Percentiles rank a stretch among this genome's conserved stretches.
Conservation (phyloP, 768 basidiomycete genomes). For the Mycena indigotica region DNA sequence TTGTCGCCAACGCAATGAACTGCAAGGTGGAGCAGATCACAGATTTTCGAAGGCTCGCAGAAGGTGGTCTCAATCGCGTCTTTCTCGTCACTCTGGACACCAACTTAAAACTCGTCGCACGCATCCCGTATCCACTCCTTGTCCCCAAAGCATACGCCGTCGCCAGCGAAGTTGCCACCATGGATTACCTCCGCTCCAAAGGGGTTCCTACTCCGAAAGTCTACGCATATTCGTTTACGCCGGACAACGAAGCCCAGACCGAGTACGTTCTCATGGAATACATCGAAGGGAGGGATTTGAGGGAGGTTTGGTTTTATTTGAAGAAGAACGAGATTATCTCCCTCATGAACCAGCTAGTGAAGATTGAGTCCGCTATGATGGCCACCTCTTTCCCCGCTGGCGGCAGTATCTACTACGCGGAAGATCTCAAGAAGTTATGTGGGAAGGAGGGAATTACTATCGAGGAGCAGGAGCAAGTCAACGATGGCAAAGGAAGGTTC, state of each 20-base stretch:
- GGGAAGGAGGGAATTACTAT: conserved; percentile 32
- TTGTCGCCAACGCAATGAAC: conserved; percentile 30
- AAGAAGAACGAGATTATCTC: conserved; percentile 34
- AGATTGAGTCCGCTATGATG: conserved; percentile 46
- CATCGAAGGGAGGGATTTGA: conserved; percentile 35
- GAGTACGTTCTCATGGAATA: conserved; percentile 43
- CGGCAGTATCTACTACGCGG: conserved; percentile 44
- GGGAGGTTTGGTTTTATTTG: conserved; percentile 36
- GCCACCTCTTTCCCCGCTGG: conserved; percentile 45
- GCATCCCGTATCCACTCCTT: conserved; percentile 35
- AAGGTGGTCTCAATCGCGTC: background rate
- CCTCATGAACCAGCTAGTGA: conserved; percentile 37
- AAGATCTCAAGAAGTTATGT: conserved; percentile 40
- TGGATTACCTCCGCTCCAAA: conserved; percentile 34
- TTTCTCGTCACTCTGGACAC: conserved; percentile 37
- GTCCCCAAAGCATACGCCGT: conserved; percentile 30
- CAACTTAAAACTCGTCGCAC: conserved; percentile 36
- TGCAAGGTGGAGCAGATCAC: conserved; percentile 29
- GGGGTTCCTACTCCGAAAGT: conserved; percentile 36
- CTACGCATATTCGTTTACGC: conserved; percentile 32
- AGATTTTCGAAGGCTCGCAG: background rate
- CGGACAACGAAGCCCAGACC: conserved; percentile 31
- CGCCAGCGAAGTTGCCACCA: conserved; percentile 43
- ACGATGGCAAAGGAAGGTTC: conserved; percentile 31
- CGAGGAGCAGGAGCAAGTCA: background rate